Evolutionary conservation across 2,329 filamentous ascomycete species (phyloP).

Genomic region (Grosmannia serpens): DNA sequence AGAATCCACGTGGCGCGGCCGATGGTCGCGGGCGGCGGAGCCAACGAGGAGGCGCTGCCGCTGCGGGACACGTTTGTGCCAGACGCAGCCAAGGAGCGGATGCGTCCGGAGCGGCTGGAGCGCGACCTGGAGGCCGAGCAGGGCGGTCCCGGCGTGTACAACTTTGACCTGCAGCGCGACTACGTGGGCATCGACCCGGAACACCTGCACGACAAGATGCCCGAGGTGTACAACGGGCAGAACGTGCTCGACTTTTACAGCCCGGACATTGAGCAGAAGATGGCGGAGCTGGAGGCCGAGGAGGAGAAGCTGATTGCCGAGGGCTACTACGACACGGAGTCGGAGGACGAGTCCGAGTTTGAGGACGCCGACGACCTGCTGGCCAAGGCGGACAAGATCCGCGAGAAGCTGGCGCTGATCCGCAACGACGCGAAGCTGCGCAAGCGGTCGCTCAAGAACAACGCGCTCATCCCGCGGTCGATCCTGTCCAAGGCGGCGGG

Average conservation of each 20-base stretch:
- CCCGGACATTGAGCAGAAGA: conserved; percentile 88
- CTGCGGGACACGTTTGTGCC: conserved; percentile 74
- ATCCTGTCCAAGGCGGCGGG: conserved; percentile 50
- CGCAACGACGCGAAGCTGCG: conserved; percentile 83
- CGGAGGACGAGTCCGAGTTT: conserved; percentile 62
- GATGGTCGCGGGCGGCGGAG: conserved; percentile 49
- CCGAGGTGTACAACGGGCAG: conserved; percentile 87
- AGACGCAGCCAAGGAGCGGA: conserved; percentile 69
- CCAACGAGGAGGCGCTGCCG: conserved; percentile 26
- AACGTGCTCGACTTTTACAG: conserved; percentile 98
- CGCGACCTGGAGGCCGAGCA: conserved; percentile 85
- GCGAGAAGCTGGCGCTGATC: conserved; percentile 86
- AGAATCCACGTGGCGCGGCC: conserved; percentile 97
- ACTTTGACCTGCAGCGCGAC: conserved; percentile 79
- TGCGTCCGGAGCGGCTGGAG: conserved; percentile 47
- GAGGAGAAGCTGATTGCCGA: conserved; percentile 86
- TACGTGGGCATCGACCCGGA: conserved; percentile 80
- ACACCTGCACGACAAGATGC: conserved; percentile 94
- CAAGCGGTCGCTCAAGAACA: conserved; percentile 94
- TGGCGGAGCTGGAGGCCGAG: conserved; percentile 85
- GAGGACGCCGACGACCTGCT: conserved; percentile 78
- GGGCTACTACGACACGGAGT: conserved; percentile 93
- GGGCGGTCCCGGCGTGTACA: conserved; percentile 92
- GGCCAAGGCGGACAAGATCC: conserved; percentile 88
- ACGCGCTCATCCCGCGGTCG: conserved; percentile 80